Evolutionary conservation across 225 moss, liverwort and hornwort genomes (phyloP).

Genomic region (Ulota crispa): DNA sequence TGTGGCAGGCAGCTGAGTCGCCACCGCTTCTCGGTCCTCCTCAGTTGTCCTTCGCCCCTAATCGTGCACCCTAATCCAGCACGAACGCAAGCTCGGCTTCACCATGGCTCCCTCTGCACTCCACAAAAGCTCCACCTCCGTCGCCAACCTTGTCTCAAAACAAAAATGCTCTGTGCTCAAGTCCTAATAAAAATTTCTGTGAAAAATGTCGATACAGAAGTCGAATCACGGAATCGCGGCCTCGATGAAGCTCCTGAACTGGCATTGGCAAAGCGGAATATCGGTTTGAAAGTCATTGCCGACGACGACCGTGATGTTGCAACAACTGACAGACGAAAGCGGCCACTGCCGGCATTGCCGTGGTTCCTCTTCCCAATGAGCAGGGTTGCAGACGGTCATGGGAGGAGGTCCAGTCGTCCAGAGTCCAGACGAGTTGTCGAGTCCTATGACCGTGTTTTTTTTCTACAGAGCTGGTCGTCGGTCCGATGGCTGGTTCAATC

Average conservation of each 20-base stretch:
- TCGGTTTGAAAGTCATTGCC: neutral
- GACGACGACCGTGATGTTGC: neutral
- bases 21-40: conserved; percentile 18
- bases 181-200: neutral
- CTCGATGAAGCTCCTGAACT: neutral
- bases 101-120: conserved; percentile 18
- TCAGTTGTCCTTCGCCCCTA: conserved; percentile 15
- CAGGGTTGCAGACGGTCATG: neutral
- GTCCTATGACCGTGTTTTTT: neutral
- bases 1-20: conserved; percentile 27
- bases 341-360: too few relatives aligned
- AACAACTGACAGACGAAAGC: neutral
- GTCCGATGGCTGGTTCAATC: too few relatives aligned
- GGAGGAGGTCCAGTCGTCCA: too few relatives aligned
- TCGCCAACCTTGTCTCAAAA: too few relatives aligned
- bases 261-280: neutral
- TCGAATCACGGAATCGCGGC: neutral
- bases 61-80: conserved; percentile 26
- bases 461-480: too few relatives aligned
- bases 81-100: conserved; percentile 24
- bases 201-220: neutral
- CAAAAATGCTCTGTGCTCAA: conserved; percentile 10
- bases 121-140: neutral
- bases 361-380: neutral
- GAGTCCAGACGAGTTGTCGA: too few relatives aligned